A percentile compares a stretch with the other conserved stretches of the same genome.
phyloP scores from a whole-genome alignment of 2,329 filamentous ascomycete genomes.

The Chaetomiaceae sp. region DNA sequence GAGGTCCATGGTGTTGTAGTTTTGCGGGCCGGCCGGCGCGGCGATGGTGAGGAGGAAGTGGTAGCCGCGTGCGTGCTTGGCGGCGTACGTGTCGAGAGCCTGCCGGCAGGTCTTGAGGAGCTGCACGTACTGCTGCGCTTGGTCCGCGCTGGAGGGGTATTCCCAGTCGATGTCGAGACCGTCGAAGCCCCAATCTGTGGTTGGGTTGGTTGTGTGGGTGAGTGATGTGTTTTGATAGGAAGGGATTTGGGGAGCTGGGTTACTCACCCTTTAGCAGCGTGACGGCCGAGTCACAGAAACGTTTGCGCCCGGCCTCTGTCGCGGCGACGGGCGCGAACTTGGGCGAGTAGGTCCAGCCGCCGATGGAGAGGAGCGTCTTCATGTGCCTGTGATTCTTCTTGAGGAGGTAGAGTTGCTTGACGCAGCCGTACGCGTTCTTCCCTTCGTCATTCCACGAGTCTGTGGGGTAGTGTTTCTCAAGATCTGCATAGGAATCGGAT shows the following conservation, averaged over 20 bases:
- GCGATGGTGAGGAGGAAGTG: slow-evolving; percentile 35
- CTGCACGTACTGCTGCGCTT: slow-evolving; percentile 40
- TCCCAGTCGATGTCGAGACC: slow-evolving; percentile 57
- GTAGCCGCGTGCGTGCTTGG: slow-evolving; percentile 29
- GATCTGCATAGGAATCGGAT: slow-evolving; percentile 59
- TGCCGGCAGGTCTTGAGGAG: slow-evolving; percentile 41
- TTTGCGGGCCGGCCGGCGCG: slow-evolving; percentile 39
- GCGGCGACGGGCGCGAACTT: slow-evolving; percentile 63
- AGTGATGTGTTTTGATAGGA: neutral
- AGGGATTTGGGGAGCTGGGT: neutral
- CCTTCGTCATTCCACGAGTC: slow-evolving; percentile 58
- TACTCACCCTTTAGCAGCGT: slow-evolving; percentile 52
- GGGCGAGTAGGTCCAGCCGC: slow-evolving; percentile 72
- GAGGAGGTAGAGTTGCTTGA: slow-evolving; percentile 71
- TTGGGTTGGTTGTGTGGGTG: neutral
- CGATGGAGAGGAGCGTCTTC: slow-evolving; percentile 76
- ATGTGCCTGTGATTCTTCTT: slow-evolving; percentile 74
- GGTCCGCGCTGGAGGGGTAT: slow-evolving; percentile 39
- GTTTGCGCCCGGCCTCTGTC: slow-evolving; percentile 55
- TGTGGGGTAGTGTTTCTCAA: slow-evolving; percentile 62
- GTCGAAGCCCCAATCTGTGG: slow-evolving; percentile 55
- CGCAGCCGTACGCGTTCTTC: slow-evolving; percentile 68
- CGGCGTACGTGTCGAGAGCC: slow-evolving; percentile 33
- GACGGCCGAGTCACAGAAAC: slow-evolving; percentile 66
- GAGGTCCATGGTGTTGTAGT: slow-evolving; percentile 44